phyloP scores from a whole-genome alignment of 257 asterid genomes.

The Voacanga thouarsii region DNA sequence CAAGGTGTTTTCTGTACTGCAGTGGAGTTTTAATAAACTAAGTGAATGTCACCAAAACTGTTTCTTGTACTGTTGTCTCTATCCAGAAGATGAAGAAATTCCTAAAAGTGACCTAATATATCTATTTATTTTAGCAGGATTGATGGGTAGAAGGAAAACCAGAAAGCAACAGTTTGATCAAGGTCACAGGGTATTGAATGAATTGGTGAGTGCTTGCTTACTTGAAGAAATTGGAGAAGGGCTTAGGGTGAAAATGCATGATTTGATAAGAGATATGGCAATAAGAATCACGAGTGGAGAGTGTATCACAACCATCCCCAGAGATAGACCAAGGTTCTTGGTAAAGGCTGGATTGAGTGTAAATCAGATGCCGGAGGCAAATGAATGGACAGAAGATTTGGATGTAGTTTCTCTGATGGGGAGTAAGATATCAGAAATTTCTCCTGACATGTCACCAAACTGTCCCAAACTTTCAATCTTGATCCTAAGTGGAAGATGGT shows the following conservation, averaged over 20 bases:
- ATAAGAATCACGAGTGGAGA: neutral
- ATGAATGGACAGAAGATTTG: conserved; percentile 7
- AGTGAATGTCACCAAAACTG: neutral
- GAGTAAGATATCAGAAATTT: neutral
- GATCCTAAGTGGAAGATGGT: too few relatives aligned
- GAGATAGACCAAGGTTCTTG: conserved; percentile 3
- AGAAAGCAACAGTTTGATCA: too few relatives aligned
- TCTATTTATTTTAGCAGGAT: neutral
- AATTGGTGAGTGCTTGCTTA: neutral
- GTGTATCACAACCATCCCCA: neutral
- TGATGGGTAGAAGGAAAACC: neutral
- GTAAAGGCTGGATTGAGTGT: neutral
- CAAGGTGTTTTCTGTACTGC: too few relatives aligned
- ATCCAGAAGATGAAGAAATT: neutral
- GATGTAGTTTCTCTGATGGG: neutral
- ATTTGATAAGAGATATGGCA: neutral
- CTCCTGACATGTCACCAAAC: neutral
- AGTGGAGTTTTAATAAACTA: too few relatives aligned
- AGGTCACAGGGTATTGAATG: too few relatives aligned
- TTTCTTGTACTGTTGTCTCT: conserved; percentile 11
- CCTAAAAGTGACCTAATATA: neutral
- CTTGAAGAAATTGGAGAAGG: neutral
- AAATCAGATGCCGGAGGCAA: neutral
- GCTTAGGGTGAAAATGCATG: neutral
- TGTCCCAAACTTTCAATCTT: conserved; percentile 6